Conservation (phyloP, 805 yeast species). For the Pichia paraexigua region DNA sequence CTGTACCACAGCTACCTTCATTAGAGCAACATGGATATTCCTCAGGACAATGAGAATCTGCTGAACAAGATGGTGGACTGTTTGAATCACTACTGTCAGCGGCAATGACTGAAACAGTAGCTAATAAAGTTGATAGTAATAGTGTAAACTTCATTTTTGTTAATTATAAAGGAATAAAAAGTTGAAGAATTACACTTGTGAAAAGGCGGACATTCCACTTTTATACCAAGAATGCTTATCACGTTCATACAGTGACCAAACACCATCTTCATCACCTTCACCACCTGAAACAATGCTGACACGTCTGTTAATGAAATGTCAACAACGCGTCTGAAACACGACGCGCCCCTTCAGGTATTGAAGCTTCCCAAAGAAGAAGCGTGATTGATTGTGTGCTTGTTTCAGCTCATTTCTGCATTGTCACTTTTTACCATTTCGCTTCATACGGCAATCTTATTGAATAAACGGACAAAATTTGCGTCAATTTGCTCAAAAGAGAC, state of each 20-base stretch:
- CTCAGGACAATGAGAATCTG: slow-evolving; percentile 60
- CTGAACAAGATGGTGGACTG: slow-evolving; percentile 38
- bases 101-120: background rate
- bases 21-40: slow-evolving; percentile 72
- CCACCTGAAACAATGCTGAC: background rate
- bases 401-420: too few species aligned
- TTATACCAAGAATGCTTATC: too few species aligned
- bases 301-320: background rate
- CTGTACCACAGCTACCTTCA: slow-evolving; percentile 48
- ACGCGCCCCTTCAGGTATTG: background rate
- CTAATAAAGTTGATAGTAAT: background rate
- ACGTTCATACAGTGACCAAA: background rate
- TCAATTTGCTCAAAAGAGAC: too few species aligned
- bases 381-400: background rate
- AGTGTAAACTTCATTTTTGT: background rate
- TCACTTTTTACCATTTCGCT: too few species aligned
- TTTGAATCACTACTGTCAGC: background rate
- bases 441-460: too few species aligned
- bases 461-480: too few species aligned
- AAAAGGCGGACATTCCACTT: background rate
- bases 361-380: background rate
- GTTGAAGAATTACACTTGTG: background rate
- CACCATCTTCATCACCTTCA: background rate
- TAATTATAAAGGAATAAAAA: background rate
- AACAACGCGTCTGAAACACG: background rate